phyloP scores from a whole-genome alignment of 2,329 filamentous ascomycete genomes.

The Penicillium hordei region DNA sequence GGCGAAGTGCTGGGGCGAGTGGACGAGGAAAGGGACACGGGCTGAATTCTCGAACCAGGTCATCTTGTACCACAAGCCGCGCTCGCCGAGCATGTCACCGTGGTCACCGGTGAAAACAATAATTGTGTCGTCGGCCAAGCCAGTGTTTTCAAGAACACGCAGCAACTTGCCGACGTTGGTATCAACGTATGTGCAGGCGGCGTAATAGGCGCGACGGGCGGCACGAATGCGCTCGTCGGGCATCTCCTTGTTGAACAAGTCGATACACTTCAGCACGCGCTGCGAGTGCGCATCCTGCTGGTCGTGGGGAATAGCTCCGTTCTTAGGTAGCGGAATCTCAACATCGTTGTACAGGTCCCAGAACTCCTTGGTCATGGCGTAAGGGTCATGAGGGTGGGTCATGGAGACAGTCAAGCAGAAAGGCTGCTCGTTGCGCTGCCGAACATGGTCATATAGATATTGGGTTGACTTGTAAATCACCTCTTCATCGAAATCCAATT shows the following conservation, averaged over 20 bases:
- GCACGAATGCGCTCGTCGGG: slow-evolving; percentile 81
- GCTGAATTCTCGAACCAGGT: slow-evolving; percentile 91
- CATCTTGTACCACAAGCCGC: slow-evolving; percentile 95
- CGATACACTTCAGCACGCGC: slow-evolving; percentile 80
- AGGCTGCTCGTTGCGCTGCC: slow-evolving; percentile 72
- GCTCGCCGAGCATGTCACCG: slow-evolving; percentile 93
- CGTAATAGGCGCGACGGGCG: slow-evolving; percentile 86
- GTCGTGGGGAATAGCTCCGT: slow-evolving; percentile 69
- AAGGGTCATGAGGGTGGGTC: slow-evolving; percentile 92
- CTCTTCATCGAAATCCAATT: slow-evolving; percentile 94
- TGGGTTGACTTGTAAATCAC: slow-evolving; percentile 90
- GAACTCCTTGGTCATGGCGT: slow-evolving; percentile 89
- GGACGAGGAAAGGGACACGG: slow-evolving; percentile 81
- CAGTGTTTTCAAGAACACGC: slow-evolving; percentile 72
- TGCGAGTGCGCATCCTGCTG: slow-evolving; percentile 84
- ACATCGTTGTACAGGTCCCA: slow-evolving; percentile 90
- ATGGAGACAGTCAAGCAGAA: slow-evolving; percentile 90
- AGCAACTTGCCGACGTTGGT: slow-evolving; percentile 85
- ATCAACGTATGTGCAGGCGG: slow-evolving; percentile 89
- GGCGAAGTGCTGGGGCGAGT: slow-evolving; percentile 72
- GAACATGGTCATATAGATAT: slow-evolving; percentile 86
- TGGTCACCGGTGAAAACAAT: slow-evolving; percentile 92
- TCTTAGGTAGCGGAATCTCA: slow-evolving; percentile 79
- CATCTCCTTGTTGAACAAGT: slow-evolving; percentile 81
- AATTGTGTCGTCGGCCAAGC: slow-evolving; percentile 80